Percentiles rank a stretch among this genome's conserved stretches.
phyloP scores from a whole-genome alignment of 352 stramenopile species.

The Plasmopara viticola region DNA sequence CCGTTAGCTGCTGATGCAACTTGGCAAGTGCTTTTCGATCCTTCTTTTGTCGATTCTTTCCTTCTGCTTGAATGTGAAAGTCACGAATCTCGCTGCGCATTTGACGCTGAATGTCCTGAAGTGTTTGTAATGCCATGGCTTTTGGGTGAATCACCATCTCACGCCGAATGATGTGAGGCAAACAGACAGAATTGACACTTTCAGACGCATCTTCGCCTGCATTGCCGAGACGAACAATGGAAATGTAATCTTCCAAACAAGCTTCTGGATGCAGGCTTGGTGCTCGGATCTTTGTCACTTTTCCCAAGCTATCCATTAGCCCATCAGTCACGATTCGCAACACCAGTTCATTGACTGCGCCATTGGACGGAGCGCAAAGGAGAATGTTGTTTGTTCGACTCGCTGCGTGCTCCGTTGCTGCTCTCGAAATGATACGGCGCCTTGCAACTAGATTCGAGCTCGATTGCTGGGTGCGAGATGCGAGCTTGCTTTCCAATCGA shows the following conservation, averaged over 20 bases:
- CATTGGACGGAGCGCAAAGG: slow-evolving; percentile 87
- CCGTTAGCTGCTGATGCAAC: slow-evolving; percentile 65
- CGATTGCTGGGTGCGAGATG: slow-evolving; percentile 17
- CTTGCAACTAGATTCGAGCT: slow-evolving; percentile 37
- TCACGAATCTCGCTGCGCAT: slow-evolving; percentile 59
- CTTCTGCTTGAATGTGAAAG: slow-evolving; percentile 67
- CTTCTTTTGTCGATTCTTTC: slow-evolving; percentile 20
- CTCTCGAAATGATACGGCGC: slow-evolving; percentile 42
- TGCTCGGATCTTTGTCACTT: slow-evolving; percentile 46
- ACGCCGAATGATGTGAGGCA: slow-evolving; percentile 77
- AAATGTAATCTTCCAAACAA: slow-evolving; percentile 40
- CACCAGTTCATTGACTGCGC: slow-evolving; percentile 87
- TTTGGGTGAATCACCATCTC: slow-evolving; percentile 82
- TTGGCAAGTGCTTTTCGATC: slow-evolving; percentile 62
- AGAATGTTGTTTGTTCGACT: slow-evolving; percentile 61
- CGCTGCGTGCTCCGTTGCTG: slow-evolving; percentile 16
- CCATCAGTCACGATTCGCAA: slow-evolving; percentile 80
- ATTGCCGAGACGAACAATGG: slow-evolving; percentile 78
- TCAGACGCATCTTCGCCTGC: slow-evolving; percentile 69
- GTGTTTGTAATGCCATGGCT: slow-evolving; percentile 43
- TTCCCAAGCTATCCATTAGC: slow-evolving; percentile 54
- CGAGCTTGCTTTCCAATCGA: slow-evolving; percentile 66
- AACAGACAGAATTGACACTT: slow-evolving; percentile 61
- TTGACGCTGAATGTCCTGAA: slow-evolving; percentile 62
- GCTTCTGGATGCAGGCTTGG: slow-evolving; percentile 64